Percentiles rank a stretch among this genome's conserved stretches.
phyloP scores from a whole-genome alignment of 495 filamentous ascomycete genomes.

The Parachaetomium inaequale region DNA sequence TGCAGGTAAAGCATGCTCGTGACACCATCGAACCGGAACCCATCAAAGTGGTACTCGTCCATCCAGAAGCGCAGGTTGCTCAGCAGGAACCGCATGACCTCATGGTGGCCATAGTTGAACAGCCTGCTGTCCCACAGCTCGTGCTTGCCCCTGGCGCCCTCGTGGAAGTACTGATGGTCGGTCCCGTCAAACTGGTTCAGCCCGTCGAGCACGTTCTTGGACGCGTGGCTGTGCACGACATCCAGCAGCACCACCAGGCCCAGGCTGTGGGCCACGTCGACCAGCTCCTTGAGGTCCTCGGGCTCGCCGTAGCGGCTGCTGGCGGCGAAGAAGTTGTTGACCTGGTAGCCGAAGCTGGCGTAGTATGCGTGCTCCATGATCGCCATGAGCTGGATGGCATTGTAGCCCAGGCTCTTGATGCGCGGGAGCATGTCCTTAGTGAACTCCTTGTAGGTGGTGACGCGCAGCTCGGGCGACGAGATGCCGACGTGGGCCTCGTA shows the following conservation, averaged over 20 bases:
- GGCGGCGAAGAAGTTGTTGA: constrained; percentile 97
- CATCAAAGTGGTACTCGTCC: constrained; percentile 96
- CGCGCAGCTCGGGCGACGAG: constrained; percentile 81
- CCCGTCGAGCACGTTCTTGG: constrained; percentile 92
- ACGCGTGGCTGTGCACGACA: constrained; percentile 96
- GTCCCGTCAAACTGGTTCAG: constrained; percentile 92
- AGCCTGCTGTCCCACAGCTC: constrained; percentile 93
- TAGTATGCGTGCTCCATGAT: constrained; percentile 99
- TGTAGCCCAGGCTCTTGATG: constrained; percentile 89
- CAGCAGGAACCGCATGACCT: constrained; percentile 88
- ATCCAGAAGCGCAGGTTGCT: constrained; percentile 98
- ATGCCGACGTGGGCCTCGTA: constrained; percentile 99
- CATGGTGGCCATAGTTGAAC: constrained; percentile 95
- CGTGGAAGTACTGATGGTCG: constrained; percentile 95
- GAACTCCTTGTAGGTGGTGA: constrained; percentile 96
- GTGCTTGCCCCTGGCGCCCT: constrained; percentile 74
- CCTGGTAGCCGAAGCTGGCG: constrained; percentile 96
- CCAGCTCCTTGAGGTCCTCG: constrained; percentile 92
- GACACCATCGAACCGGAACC: constrained; percentile 96
- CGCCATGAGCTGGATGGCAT: constrained; percentile 97
- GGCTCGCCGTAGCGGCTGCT: constrained; percentile 93
- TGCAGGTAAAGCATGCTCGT: constrained; percentile 97
- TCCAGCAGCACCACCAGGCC: constrained; percentile 91
- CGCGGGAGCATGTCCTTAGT: constrained; percentile 86
- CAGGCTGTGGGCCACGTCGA: constrained; percentile 90